phyloP scores from a whole-genome alignment of 208 protist genomes.

The Acanthamoeba triangularis region DNA sequence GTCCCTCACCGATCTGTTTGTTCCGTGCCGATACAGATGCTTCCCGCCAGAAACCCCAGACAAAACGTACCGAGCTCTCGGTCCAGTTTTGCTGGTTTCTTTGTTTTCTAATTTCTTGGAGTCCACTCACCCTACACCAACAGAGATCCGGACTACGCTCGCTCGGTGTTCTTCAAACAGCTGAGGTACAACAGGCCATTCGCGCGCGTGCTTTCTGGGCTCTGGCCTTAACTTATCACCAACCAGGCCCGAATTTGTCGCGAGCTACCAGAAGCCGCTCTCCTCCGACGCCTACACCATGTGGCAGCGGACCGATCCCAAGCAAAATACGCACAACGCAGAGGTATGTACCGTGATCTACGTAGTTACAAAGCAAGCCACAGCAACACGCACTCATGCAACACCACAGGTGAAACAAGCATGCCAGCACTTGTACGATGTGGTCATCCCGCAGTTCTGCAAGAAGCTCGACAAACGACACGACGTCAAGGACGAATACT shows the following conservation, averaged over 20 bases:
- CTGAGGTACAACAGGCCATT: neutral
- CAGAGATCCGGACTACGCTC: slow-evolving; percentile 25
- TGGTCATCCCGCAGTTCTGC: slow-evolving; percentile 20
- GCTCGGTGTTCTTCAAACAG: slow-evolving; percentile 44
- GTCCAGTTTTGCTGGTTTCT: neutral
- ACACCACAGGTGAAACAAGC: slow-evolving; percentile 1
- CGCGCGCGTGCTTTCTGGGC: no score
- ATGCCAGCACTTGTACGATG: slow-evolving; percentile 2
- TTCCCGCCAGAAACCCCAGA: slow-evolving; percentile 20
- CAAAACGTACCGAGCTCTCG: neutral
- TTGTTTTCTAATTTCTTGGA: no score
- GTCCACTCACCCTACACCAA: neutral
- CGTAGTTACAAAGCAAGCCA: no score
- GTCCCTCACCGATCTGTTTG: neutral
- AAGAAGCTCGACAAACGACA: slow-evolving; percentile 40
- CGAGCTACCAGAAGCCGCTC: neutral
- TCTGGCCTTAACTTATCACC: neutral
- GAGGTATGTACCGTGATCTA: slow-evolving; percentile 1
- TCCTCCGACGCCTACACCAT: slow-evolving; percentile 31
- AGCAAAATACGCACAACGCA: neutral
- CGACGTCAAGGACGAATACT: slow-evolving; percentile 60
- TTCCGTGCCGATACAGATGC: neutral
- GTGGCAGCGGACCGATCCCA: slow-evolving; percentile 53
- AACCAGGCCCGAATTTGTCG: slow-evolving; percentile 30
- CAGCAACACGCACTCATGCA: no score